Percentiles rank a stretch among this genome's conserved stretches.
These are phyloP conservation scores for Rhynchosporium agropyri DNA, from an alignment of 2,329 filamentous ascomycete genomes.

Conservation along the genomic window DNA sequence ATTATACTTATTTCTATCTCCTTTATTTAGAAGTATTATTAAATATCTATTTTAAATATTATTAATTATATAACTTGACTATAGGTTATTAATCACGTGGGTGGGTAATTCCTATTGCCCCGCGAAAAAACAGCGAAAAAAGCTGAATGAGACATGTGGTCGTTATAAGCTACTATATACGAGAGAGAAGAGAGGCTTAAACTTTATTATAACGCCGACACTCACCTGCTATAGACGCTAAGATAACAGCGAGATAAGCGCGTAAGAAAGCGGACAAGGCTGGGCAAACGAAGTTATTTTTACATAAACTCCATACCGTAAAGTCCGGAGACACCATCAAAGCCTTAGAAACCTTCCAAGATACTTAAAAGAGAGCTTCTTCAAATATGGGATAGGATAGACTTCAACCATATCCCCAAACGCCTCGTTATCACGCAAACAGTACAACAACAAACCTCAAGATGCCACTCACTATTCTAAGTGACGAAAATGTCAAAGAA, in stretches of 20 bases:
- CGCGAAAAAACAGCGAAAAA: too few species aligned
- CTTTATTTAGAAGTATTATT: too few species aligned
- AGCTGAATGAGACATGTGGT: too few species aligned
- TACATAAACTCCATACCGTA: constrained; percentile 10
- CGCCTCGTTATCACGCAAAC: neutral
- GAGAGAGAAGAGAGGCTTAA: neutral
- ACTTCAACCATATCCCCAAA: neutral
- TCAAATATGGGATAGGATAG: neutral
- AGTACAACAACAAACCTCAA: constrained; percentile 25
- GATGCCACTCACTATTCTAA: constrained; percentile 62
- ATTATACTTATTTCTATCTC: too few species aligned
- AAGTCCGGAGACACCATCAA: neutral
- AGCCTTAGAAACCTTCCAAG: neutral
- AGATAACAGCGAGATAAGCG: constrained; percentile 9
- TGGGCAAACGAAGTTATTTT: constrained; percentile 1
- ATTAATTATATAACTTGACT: too few species aligned
- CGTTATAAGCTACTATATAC: too few species aligned
- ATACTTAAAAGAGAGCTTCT: neutral
- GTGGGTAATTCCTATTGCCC: too few species aligned
- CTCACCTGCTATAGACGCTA: neutral
- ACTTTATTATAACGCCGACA: neutral
- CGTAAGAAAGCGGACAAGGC: constrained; percentile 2
- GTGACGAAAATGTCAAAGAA: constrained; percentile 56
- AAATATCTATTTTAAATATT: too few species aligned
- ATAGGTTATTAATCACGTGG: too few species aligned